Percentiles rank a stretch among this genome's conserved stretches.
These are phyloP conservation scores for Cladosporium oxysporum DNA, from an alignment of 2,329 filamentous ascomycete species.

Conservation along the genomic window DNA sequence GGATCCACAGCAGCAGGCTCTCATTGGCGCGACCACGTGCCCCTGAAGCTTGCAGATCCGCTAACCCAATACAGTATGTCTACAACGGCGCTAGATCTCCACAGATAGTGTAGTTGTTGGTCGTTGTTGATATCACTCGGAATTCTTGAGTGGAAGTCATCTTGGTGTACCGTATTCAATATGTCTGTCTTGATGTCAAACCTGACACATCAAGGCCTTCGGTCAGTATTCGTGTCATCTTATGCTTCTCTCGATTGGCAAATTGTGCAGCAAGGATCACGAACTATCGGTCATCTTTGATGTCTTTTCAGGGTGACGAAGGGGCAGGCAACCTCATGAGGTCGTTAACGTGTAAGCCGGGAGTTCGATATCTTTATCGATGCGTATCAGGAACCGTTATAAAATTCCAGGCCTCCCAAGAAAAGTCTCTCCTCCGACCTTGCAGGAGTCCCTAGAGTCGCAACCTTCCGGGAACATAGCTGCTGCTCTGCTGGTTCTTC, in stretches of 20 bases:
- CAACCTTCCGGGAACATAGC: neutral
- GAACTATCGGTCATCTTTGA: neutral
- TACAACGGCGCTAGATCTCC: neutral
- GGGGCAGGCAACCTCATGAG: neutral
- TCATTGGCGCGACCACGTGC: neutral
- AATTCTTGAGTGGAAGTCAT: neutral
- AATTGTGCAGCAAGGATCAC: neutral
- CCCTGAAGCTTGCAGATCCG: neutral
- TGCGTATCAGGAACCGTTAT: neutral
- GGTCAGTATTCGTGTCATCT: neutral
- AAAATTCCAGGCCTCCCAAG: constrained; percentile 8
- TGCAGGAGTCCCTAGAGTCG: neutral
- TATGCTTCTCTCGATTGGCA: neutral
- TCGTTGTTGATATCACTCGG: neutral
- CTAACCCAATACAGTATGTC: neutral
- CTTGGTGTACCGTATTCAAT: neutral
- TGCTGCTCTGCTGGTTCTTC: neutral
- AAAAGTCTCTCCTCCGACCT: neutral
- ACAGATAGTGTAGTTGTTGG: neutral
- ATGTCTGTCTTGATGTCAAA: neutral
- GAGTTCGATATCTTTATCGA: no score
- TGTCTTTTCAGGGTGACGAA: neutral
- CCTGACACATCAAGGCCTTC: neutral
- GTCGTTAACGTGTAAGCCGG: no score
- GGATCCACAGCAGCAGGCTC: neutral